Percentiles rank a stretch among this genome's conserved stretches.
Conservation (phyloP, 768 basidiomycete genomes). For the Tricholoma sp. region DNA sequence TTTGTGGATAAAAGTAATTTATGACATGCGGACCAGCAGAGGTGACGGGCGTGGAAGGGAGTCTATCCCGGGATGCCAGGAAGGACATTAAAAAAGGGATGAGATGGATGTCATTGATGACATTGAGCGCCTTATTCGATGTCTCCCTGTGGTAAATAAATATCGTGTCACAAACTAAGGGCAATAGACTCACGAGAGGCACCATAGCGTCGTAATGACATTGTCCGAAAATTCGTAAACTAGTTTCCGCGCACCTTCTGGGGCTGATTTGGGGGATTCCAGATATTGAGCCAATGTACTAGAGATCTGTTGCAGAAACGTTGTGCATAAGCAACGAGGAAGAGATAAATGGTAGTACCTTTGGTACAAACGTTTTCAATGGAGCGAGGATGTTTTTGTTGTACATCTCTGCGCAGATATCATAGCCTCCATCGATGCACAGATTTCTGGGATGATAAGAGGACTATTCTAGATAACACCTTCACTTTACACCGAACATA, state of each 20-base stretch:
- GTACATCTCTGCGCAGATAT: conserved; percentile 95
- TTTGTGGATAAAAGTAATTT: neutral
- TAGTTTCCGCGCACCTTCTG: conserved; percentile 67
- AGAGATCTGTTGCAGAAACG: conserved; percentile 54
- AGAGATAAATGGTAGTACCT: conserved; percentile 38
- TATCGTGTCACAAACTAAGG: neutral
- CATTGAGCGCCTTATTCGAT: conserved; percentile 85
- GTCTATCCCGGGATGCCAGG: conserved; percentile 59
- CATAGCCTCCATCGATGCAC: conserved; percentile 92
- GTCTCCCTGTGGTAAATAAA: conserved; percentile 63
- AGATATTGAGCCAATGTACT: conserved; percentile 64
- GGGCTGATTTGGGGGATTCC: conserved; percentile 50
- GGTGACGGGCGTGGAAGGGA: conserved; percentile 68
- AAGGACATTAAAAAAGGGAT: conserved; percentile 90
- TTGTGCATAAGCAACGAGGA: neutral
- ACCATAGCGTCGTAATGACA: conserved; percentile 90
- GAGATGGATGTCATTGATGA: conserved; percentile 77
- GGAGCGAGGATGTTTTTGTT: conserved; percentile 90
- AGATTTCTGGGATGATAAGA: conserved; percentile 58
- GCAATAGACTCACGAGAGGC: conserved; percentile 71
- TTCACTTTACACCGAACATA: conserved; percentile 27
- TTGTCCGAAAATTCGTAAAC: conserved; percentile 90
- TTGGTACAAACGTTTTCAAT: conserved; percentile 69
- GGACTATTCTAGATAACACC: neutral
- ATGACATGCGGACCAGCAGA: conserved; percentile 63